Base-by-base conservation (phyloP, 805 yeast species). In the Novakomyces olei region DNA sequence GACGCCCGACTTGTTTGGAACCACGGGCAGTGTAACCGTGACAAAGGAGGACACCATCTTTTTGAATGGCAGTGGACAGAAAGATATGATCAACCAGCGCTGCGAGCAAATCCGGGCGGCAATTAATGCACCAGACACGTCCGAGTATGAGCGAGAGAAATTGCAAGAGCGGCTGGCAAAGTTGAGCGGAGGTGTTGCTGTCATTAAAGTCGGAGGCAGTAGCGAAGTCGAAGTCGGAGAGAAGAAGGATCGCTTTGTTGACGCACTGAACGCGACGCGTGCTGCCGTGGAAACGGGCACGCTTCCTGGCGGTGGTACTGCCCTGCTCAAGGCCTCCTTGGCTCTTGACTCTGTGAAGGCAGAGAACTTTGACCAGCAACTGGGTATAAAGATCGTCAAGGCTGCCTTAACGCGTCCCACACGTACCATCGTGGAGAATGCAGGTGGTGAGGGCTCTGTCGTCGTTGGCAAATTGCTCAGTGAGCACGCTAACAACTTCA, bases 291-390 rank as follows among this genome's bases (percentile, higher is more conserved):
- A 85, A 60, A 93, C 80, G 60, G 98, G 98, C 61, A 81, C 88
- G 52, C 67, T 88, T 44, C 98, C 98, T 51, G 98, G 98, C 63
- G 98, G 98, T 56, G 98, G 98, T 61, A 80, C 95, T 44, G 98
- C 98, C 37, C 67, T 88, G 51, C 67, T 80, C 49, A 88, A 88
- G 68, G 95, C 96, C 33, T 68, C 91, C 34, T 65, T 69, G 46
- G 55, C 72, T 40, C 66, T 88, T 48, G 80, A 70, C 41, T 42
- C 36, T 12, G 15, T 43, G 9, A 63, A 70, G 55, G 67, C 77
- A 40, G 75, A 64, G 23, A 88, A 88, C 71, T 88, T 88, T 50
- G 96, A 88, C 63, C 94, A 83, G 61, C 78, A 77, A 60, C 69
- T 85, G 43, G 98, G 98, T 60, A 91, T 88, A 42, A 78, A 78